phyloP scores from a whole-genome alignment of 2,329 filamentous ascomycete species.

The Akanthomyces uredinophilus region DNA sequence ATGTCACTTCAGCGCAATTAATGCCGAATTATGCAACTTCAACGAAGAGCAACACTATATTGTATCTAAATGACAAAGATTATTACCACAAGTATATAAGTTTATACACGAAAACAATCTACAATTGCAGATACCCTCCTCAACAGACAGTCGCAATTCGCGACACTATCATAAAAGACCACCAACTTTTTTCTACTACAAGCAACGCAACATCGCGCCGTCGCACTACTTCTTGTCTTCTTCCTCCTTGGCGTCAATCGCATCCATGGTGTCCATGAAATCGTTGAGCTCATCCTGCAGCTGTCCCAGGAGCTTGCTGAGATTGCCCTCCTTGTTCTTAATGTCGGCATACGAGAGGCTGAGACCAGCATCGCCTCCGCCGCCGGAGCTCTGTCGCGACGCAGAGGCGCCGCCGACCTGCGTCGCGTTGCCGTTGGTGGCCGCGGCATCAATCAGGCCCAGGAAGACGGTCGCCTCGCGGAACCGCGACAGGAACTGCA shows the following conservation, averaged over 20 bases:
- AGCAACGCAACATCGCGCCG: background rate
- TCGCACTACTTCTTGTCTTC: background rate
- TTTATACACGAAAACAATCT: no score
- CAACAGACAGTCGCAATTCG: background rate
- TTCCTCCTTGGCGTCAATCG: slow-evolving; percentile 5
- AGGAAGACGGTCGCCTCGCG: slow-evolving; percentile 27
- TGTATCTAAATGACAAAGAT: background rate
- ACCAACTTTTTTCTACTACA: background rate
- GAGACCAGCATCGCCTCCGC: no score
- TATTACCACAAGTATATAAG: background rate
- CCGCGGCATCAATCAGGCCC: slow-evolving; percentile 19
- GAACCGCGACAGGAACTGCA: slow-evolving; percentile 35
- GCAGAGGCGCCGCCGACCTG: no score
- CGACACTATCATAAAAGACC: background rate
- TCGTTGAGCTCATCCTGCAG: slow-evolving; percentile 19
- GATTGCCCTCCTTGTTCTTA: slow-evolving; percentile 18
- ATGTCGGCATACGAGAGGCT: slow-evolving; percentile 21
- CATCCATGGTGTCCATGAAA: slow-evolving; percentile 18
- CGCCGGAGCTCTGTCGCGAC: no score
- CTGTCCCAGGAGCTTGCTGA: slow-evolving; percentile 18
- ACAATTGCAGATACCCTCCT: background rate
- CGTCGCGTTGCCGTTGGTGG: slow-evolving; percentile 14
- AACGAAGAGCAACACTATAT: background rate
- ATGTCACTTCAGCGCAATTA: no score
- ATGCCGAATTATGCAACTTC: no score